These are phyloP conservation scores for Fusarium chuoi DNA, from an alignment of 2,329 filamentous ascomycete genomes.

Conservation along the genomic window DNA sequence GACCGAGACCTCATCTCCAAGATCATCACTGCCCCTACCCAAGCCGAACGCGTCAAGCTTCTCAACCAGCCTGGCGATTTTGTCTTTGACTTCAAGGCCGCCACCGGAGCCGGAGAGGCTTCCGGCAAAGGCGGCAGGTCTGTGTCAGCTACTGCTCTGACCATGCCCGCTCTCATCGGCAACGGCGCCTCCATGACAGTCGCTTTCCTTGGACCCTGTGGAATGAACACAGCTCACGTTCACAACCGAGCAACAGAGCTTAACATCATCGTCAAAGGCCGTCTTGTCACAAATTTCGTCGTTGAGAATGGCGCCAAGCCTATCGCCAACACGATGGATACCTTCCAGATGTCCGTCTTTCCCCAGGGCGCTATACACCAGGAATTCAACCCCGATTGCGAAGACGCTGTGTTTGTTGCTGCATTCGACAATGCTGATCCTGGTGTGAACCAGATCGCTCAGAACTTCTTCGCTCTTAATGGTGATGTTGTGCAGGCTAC, in stretches of 20 bases:
- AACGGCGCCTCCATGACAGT: slow-evolving; percentile 20
- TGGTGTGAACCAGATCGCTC: slow-evolving; percentile 57
- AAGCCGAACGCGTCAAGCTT: slow-evolving; percentile 47
- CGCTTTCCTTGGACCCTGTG: slow-evolving; percentile 4
- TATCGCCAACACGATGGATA: slow-evolving; percentile 51
- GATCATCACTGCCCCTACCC: slow-evolving; percentile 46
- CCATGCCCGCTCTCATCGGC: slow-evolving; percentile 21
- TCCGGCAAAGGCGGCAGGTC: slow-evolving; percentile 1
- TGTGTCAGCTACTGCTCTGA: slow-evolving; percentile 5
- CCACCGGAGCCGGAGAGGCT: not conserved
- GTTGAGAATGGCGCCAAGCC: slow-evolving; percentile 33
- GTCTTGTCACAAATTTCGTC: slow-evolving; percentile 10
- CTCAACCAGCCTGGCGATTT: slow-evolving; percentile 17
- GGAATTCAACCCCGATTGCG: slow-evolving; percentile 63
- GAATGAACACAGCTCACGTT: slow-evolving; percentile 21
- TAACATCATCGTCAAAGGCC: slow-evolving; percentile 17
- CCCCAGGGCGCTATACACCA: slow-evolving; percentile 61
- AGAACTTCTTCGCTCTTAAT: slow-evolving; percentile 37
- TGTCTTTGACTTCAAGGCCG: slow-evolving; percentile 12
- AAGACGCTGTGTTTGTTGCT: slow-evolving; percentile 59
- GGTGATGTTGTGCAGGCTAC: not conserved
- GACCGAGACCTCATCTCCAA: slow-evolving; percentile 44
- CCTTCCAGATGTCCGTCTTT: slow-evolving; percentile 59
- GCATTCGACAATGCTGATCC: slow-evolving; percentile 58
- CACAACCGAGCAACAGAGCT: slow-evolving; percentile 16